phyloP scores from a whole-genome alignment of 2,329 filamentous ascomycete species.

The Fusarium sp. region DNA sequence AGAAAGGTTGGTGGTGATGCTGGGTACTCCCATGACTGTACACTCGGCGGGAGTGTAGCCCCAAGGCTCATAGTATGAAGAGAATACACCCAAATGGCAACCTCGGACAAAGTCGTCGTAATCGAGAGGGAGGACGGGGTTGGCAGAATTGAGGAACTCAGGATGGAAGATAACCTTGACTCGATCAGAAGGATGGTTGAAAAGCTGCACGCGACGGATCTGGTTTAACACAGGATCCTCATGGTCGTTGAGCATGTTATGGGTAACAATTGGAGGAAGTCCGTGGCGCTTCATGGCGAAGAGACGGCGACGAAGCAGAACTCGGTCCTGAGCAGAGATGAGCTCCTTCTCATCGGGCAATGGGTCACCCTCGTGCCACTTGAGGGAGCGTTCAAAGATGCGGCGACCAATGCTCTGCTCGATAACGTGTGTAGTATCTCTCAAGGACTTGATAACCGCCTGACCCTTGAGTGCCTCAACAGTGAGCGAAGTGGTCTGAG shows the following conservation, averaged over 20 bases:
- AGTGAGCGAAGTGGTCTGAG: slow-evolving; percentile 93
- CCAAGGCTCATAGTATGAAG: slow-evolving; percentile 99
- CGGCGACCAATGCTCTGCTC: slow-evolving; percentile 92
- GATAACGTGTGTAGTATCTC: slow-evolving; percentile 93
- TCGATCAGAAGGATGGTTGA: slow-evolving; percentile 94
- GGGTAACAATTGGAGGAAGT: slow-evolving; percentile 94
- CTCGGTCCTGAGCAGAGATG: slow-evolving; percentile 90
- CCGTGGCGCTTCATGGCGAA: slow-evolving; percentile 96
- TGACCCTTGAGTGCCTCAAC: slow-evolving; percentile 97
- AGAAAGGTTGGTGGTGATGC: slow-evolving; percentile 97
- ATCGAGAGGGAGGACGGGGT: slow-evolving; percentile 93
- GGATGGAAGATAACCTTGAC: slow-evolving; percentile 99
- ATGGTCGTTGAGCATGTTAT: slow-evolving; percentile 96
- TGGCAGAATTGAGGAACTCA: slow-evolving; percentile 95
- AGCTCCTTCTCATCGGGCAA: slow-evolving; percentile 97
- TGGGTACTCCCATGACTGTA: slow-evolving; percentile 98
- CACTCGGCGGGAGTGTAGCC: slow-evolving; percentile 98
- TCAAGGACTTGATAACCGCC: slow-evolving; percentile 94
- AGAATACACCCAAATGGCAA: slow-evolving; percentile 94
- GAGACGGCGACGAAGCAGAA: slow-evolving; percentile 88
- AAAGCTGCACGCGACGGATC: slow-evolving; percentile 93
- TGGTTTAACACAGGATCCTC: slow-evolving; percentile 97
- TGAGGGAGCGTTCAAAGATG: slow-evolving; percentile 92
- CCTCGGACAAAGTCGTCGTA: slow-evolving; percentile 99
- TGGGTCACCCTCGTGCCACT: slow-evolving; percentile 94